These are phyloP conservation scores for Albifimbria verrucaria DNA, from an alignment of 2,329 filamentous ascomycete genomes.

Conservation along the genomic window DNA sequence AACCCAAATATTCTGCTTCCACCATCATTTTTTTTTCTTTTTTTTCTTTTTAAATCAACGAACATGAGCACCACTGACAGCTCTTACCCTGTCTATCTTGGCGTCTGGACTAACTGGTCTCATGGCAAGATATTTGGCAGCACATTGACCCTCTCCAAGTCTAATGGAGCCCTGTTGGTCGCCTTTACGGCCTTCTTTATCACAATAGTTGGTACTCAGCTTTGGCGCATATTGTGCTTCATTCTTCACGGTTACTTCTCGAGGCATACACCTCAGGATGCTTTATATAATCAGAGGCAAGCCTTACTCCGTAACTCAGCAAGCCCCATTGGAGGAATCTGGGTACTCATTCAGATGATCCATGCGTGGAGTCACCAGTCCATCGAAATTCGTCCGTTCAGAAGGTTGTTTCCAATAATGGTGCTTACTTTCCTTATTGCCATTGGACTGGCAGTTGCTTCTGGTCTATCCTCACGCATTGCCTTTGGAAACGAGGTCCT, in stretches of 20 bases:
- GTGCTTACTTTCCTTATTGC: background rate
- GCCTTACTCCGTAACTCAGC: background rate
- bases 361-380: background rate
- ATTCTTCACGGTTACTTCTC: background rate
- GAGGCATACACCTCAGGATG: background rate
- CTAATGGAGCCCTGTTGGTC: background rate
- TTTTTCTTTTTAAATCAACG: background rate
- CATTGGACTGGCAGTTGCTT: background rate
- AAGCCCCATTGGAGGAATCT: background rate
- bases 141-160: background rate
- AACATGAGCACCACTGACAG: background rate
- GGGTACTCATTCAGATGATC: background rate
- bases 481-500: background rate
- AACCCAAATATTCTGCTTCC: background rate
- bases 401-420: background rate
- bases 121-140: background rate
- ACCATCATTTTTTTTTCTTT: background rate
- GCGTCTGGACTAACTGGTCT: background rate
- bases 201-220: background rate
- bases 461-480: background rate
- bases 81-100: background rate
- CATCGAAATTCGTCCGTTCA: background rate
- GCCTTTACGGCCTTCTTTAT: slow-evolving; percentile 17
- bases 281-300: background rate
- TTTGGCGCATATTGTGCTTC: background rate